phyloP scores from a whole-genome alignment of 148 eudicot genomes.

The Vaccinium myrtillus region DNA sequence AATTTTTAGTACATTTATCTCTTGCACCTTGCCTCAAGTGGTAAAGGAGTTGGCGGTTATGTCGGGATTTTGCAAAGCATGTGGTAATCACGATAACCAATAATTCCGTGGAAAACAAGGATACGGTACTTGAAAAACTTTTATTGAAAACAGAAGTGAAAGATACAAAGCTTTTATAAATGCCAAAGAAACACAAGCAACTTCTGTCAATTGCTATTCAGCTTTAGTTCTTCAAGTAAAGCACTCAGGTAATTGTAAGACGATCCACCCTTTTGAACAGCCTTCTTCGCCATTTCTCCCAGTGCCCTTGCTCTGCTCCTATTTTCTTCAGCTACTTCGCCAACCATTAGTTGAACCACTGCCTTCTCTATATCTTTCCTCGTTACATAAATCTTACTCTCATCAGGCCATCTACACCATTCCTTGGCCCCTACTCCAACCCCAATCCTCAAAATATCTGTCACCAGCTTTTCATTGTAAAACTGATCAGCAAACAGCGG shows the following conservation, averaged over 20 bases:
- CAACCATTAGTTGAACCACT: background rate
- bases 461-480: constrained; percentile 17
- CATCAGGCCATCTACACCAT: constrained; percentile 1
- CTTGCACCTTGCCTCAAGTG: background rate
- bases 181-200: background rate
- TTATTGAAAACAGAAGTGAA: background rate
- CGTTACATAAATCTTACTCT: background rate
- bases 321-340: constrained; percentile 15
- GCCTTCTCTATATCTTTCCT: constrained; percentile 13
- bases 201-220: background rate
- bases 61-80: background rate
- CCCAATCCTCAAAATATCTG: constrained; percentile 17
- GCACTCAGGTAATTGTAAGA: constrained; percentile 10
- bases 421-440: constrained; percentile 19
- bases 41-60: background rate
- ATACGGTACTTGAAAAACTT: background rate
- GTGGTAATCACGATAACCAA: background rate
- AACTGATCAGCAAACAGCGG: constrained; percentile 23
- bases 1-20: background rate
- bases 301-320: constrained; percentile 11
- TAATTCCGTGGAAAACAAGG: background rate
- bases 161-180: background rate
- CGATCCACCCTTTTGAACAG: constrained; percentile 18
- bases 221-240: constrained; percentile 12
- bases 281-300: constrained; percentile 10